A percentile compares a stretch with the other conserved stretches of the same genome.
These are phyloP conservation scores for Exutisphaerella laricina DNA, from an alignment of 2,329 filamentous ascomycete species.

Conservation along the genomic window DNA sequence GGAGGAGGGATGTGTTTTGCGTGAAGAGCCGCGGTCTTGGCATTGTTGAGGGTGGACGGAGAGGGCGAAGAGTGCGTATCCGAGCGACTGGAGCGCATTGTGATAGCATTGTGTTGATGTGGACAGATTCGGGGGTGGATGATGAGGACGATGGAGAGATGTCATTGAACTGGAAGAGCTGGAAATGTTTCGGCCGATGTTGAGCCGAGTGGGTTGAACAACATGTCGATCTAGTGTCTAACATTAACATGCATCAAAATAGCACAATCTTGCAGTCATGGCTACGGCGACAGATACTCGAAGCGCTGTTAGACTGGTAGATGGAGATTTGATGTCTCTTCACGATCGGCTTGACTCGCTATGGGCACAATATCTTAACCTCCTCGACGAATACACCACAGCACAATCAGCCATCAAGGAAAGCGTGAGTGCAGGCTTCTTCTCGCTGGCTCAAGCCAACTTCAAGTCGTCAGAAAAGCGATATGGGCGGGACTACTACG, in stretches of 20 bases:
- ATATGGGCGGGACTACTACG: slow-evolving; percentile 66
- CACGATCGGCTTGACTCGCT: slow-evolving; percentile 54
- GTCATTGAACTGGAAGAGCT: too few species aligned
- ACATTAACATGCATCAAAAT: too few species aligned
- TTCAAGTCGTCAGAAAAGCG: slow-evolving; percentile 56
- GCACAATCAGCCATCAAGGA: slow-evolving; percentile 52
- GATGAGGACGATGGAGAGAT: too few species aligned
- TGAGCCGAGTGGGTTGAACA: too few species aligned
- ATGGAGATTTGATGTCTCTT: too few species aligned
- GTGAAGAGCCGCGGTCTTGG: slow-evolving; percentile 50
- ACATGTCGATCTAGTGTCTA: too few species aligned
- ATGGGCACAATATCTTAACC: slow-evolving; percentile 58
- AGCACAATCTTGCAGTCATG: not conserved
- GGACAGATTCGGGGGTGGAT: not conserved
- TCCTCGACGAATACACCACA: slow-evolving; percentile 62
- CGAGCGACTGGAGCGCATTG: slow-evolving; percentile 12
- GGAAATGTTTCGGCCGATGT: too few species aligned
- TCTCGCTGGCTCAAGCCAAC: slow-evolving; percentile 66
- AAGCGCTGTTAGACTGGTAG: too few species aligned
- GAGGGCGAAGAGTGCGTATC: slow-evolving; percentile 25
- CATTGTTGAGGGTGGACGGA: slow-evolving; percentile 20
- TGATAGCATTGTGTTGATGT: slow-evolving; percentile 20
- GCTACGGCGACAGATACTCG: too few species aligned
- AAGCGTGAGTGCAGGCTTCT: slow-evolving; percentile 48
- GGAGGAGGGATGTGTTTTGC: slow-evolving; percentile 49